These are phyloP conservation scores for Aspergillus kassunensis DNA, from an alignment of 495 filamentous ascomycete species.

Conservation along the genomic window DNA sequence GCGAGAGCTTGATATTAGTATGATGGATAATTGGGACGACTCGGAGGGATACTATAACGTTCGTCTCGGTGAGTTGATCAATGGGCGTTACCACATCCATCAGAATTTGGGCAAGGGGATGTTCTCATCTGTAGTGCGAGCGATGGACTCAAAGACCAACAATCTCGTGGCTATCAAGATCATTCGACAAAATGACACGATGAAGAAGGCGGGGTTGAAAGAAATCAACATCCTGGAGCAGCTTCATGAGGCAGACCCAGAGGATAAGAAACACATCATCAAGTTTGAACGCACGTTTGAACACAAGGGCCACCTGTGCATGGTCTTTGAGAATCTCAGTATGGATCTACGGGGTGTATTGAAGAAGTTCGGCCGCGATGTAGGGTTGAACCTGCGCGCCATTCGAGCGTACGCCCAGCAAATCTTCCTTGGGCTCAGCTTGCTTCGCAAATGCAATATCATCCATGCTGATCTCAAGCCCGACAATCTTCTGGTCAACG, in stretches of 20 bases:
- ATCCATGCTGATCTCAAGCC: conserved; percentile 95
- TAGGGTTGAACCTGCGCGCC: conserved; percentile 82
- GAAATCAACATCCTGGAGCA: conserved; percentile 89
- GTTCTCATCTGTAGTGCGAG: conserved; percentile 93
- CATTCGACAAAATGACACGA: conserved; percentile 88
- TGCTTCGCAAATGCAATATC: conserved; percentile 86
- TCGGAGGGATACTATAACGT: conserved; percentile 93
- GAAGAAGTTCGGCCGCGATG: conserved; percentile 92
- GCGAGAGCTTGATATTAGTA: conserved; percentile 69
- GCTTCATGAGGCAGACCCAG: conserved; percentile 75
- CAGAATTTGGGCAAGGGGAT: conserved; percentile 88
- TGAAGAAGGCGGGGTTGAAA: conserved; percentile 89
- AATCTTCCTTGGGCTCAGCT: conserved; percentile 82
- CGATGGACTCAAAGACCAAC: conserved; percentile 70
- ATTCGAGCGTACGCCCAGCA: conserved; percentile 88
- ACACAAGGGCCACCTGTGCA: conserved; percentile 90
- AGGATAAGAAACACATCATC: conserved; percentile 90
- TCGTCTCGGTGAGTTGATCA: conserved; percentile 81
- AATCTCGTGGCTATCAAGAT: conserved; percentile 85
- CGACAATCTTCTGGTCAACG: conserved; percentile 92
- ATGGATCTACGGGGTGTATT: conserved; percentile 93
- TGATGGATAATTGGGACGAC: conserved; percentile 93
- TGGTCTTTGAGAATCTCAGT: conserved; percentile 93
- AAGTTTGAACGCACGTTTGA: conserved; percentile 83
- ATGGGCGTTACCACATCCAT: conserved; percentile 82